Evolutionary conservation across 352 stramenopile species (phyloP).

Genomic region (Halophytophthora batemanensis): DNA sequence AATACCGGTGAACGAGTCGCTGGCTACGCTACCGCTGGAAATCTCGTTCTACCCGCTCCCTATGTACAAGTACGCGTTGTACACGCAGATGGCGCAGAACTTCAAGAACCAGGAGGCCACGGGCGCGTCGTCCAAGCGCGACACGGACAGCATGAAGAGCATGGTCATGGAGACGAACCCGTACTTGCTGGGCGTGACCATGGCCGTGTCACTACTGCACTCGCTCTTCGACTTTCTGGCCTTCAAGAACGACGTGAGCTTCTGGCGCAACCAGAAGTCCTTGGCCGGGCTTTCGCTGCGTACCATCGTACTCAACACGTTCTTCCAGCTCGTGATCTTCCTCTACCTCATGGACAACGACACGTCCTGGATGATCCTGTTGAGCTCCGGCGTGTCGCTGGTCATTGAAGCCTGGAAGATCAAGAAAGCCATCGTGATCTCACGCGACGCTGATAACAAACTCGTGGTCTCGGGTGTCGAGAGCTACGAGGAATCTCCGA

Average conservation of each 20-base stretch:
- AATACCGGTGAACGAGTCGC: conserved; percentile 86
- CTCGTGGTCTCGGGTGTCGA: conserved; percentile 78
- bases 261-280: conserved; percentile 98
- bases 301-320: conserved; percentile 94
- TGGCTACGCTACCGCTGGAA: conserved; percentile 76
- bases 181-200: conserved; percentile 93
- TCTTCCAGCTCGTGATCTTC: conserved; percentile 97
- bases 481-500: conserved; percentile 81
- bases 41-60: conserved; percentile 84
- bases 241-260: conserved; percentile 99
- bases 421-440: conserved; percentile 89
- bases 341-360: conserved; percentile 98
- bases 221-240: conserved; percentile 98
- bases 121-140: conserved; percentile 86
- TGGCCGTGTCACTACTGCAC: conserved; percentile 95
- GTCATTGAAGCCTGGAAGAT: conserved; percentile 93
- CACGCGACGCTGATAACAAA: conserved; percentile 75
- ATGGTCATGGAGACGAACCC: conserved; percentile 98
- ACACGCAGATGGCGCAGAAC: conserved; percentile 91
- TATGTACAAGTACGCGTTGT: conserved; percentile 91
- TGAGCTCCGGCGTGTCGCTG: conserved; percentile 77
- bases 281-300: conserved; percentile 94
- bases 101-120: conserved; percentile 91
- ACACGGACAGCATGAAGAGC: conserved; percentile 92
- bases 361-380: conserved; percentile 94